Evolutionary conservation across 768 basidiomycete species (phyloP).

Genomic region (Hericium alpestre): DNA sequence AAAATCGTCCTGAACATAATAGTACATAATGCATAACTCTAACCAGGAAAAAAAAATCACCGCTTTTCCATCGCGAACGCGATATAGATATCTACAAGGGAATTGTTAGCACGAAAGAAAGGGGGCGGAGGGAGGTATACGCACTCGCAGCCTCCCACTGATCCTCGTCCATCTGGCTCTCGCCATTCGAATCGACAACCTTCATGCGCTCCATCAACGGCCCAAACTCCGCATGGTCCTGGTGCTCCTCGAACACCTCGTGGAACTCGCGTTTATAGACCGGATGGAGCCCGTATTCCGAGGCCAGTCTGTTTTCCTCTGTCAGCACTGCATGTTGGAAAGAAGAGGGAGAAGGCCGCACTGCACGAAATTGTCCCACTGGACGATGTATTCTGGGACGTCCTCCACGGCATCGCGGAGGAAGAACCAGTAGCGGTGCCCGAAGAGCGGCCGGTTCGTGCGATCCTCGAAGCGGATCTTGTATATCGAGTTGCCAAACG

Average conservation of each 20-base stretch:
- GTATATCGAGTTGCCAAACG: constrained; percentile 89
- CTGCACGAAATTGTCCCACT: constrained; percentile 88
- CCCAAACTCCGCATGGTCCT: constrained; percentile 68
- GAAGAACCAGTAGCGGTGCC: constrained; percentile 91
- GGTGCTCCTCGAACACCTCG: constrained; percentile 75
- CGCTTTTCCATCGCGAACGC: constrained; percentile 85
- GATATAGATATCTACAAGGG: constrained; percentile 72
- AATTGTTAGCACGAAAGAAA: background rate
- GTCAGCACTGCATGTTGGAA: constrained; percentile 8
- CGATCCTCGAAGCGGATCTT: constrained; percentile 77
- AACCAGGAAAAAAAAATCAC: constrained; percentile 12
- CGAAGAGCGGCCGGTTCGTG: constrained; percentile 53
- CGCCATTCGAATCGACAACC: constrained; percentile 77
- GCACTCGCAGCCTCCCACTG: constrained; percentile 99
- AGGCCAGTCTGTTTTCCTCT: constrained; percentile 52
- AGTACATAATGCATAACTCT: no score
- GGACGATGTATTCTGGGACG: constrained; percentile 95
- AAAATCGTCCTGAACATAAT: no score
- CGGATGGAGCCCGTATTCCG: constrained; percentile 64
- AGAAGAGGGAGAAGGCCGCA: constrained; percentile 26
- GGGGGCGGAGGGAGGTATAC: constrained; percentile 22
- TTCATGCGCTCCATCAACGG: constrained; percentile 84
- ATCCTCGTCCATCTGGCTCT: constrained; percentile 86
- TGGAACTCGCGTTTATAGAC: constrained; percentile 86
- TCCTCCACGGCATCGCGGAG: constrained; percentile 92